phyloP scores from a whole-genome alignment of 768 basidiomycete species.

The Hygrocybe punicea region DNA sequence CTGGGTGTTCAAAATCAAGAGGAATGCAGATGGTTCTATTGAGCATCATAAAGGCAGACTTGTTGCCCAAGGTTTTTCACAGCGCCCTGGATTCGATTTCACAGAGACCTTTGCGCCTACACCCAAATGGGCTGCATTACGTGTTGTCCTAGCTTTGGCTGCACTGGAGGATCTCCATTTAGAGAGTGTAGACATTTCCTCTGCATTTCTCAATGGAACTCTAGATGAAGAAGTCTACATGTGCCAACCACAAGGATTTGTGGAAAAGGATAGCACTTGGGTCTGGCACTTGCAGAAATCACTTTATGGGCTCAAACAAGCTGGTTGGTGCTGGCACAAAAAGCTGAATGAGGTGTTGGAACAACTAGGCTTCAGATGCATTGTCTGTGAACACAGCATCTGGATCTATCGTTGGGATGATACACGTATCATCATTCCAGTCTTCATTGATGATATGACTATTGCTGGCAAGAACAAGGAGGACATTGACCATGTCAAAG shows the following conservation, averaged over 20 bases:
- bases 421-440: conserved; percentile 27
- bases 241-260: conserved; percentile 31
- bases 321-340: conserved; percentile 37
- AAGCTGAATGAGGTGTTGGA: conserved; percentile 23
- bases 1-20: conserved; percentile 45
- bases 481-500: conserved; percentile 19
- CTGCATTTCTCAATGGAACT: conserved; percentile 32
- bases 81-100: conserved; percentile 40
- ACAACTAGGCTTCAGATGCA: conserved; percentile 20
- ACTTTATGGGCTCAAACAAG: conserved; percentile 45
- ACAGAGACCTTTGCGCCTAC: too few species aligned
- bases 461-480: conserved; percentile 21
- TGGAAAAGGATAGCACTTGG: conserved; percentile 8
- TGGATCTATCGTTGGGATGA: conserved; percentile 25
- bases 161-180: conserved; percentile 31
- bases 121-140: too few species aligned
- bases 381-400: conserved; percentile 26
- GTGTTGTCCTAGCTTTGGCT: too few species aligned
- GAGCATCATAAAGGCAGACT: conserved; percentile 40
- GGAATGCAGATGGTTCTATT: conserved; percentile 37
- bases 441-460: too few species aligned
- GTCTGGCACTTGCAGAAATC: conserved; percentile 28
- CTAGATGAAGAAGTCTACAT: too few species aligned
- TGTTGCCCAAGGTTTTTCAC: conserved; percentile 41
- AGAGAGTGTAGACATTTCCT: conserved; percentile 32